phyloP scores from a whole-genome alignment of 352 stramenopile genomes.

The Globisporangium alternatum region DNA sequence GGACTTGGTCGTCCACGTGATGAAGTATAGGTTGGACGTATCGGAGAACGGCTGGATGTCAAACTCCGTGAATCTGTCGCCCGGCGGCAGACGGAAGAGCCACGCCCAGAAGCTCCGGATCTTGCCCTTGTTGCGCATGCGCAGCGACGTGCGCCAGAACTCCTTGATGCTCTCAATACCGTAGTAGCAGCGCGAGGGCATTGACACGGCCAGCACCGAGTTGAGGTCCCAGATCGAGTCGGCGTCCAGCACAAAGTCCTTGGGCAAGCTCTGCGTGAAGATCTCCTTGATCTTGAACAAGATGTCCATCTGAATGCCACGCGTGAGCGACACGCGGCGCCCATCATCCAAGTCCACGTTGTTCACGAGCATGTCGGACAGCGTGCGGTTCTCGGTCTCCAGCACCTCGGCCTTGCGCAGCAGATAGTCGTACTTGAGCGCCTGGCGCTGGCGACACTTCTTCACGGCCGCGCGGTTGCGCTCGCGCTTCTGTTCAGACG shows the following conservation, averaged over 20 bases:
- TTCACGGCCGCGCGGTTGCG: constrained; percentile 83
- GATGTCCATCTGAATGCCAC: constrained; percentile 86
- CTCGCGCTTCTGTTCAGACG: constrained; percentile 79
- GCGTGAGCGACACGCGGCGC: constrained; percentile 60
- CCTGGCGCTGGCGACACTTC: constrained; percentile 79
- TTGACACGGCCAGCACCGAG: constrained; percentile 80
- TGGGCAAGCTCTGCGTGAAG: constrained; percentile 81
- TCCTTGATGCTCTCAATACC: constrained; percentile 87
- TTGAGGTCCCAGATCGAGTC: constrained; percentile 86
- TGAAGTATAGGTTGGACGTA: constrained; percentile 77
- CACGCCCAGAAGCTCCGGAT: constrained; percentile 86
- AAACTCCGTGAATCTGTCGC: constrained; percentile 75
- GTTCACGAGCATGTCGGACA: constrained; percentile 76
- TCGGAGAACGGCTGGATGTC: constrained; percentile 72
- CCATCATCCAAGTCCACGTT: constrained; percentile 58
- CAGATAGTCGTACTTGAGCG: constrained; percentile 79
- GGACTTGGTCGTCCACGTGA: constrained; percentile 84
- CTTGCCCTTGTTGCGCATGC: constrained; percentile 87
- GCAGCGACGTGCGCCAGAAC: constrained; percentile 79
- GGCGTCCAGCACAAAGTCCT: constrained; percentile 82
- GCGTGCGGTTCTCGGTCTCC: constrained; percentile 57
- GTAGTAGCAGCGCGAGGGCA: constrained; percentile 85
- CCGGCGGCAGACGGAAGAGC: constrained; percentile 72
- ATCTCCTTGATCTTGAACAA: constrained; percentile 88
- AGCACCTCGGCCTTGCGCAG: constrained; percentile 69